Conservation (phyloP, 495 filamentous ascomycete genomes). For the Aspergillus sparsus region DNA sequence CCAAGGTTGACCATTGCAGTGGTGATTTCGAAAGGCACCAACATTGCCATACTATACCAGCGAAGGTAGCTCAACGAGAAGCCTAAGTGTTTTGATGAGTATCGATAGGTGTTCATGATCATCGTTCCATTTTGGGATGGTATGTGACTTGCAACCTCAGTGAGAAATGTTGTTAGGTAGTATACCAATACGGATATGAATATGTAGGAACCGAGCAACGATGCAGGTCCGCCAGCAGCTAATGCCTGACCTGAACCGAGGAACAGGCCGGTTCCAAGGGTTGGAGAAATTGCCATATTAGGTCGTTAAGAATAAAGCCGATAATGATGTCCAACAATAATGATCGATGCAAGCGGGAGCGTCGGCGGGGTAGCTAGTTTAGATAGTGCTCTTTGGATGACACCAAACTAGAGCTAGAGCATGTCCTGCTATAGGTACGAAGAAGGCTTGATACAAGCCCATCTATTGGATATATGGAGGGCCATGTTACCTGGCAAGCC, state of each 20-base stretch:
- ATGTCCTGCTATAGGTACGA: no score
- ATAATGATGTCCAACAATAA: not conserved
- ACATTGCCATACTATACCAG: constrained; percentile 64
- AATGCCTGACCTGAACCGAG: constrained; percentile 43
- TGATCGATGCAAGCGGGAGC: not conserved
- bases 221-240: constrained; percentile 43
- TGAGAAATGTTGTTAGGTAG: constrained; percentile 59
- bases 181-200: constrained; percentile 59
- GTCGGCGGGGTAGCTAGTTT: not conserved
- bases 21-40: constrained; percentile 73
- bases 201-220: constrained; percentile 41
- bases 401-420: no score
- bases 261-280: constrained; percentile 45
- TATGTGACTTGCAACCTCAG: constrained; percentile 64
- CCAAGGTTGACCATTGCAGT: constrained; percentile 80
- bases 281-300: constrained; percentile 39
- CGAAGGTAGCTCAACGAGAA: constrained; percentile 61
- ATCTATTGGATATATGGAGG: no score
- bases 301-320: constrained; percentile 19
- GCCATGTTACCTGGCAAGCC: no score
- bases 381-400: no score
- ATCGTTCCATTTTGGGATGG: constrained; percentile 58
- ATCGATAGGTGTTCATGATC: constrained; percentile 55
- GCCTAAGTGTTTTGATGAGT: constrained; percentile 51
- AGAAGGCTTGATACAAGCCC: no score